A percentile compares a stretch with the other conserved stretches of the same genome.
Evolutionary conservation across 1,284 basidiomycete genomes (phyloP).

Genomic region (Termitomyces sp.): DNA sequence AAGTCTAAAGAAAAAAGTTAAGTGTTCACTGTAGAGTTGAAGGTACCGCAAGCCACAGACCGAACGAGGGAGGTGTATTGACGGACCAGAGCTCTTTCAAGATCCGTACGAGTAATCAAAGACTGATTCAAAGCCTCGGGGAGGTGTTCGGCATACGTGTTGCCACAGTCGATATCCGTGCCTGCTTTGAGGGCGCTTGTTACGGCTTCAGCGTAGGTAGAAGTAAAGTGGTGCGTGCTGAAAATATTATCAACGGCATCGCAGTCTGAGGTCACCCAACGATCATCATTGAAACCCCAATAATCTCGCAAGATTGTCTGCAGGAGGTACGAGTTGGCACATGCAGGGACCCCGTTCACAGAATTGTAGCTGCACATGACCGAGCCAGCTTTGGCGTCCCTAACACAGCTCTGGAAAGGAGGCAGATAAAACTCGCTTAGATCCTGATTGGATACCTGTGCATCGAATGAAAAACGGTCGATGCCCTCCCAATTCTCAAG

Average conservation of each 20-base stretch:
- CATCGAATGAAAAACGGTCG: constrained; percentile 44
- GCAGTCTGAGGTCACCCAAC: constrained; percentile 47
- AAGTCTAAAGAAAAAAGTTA: constrained; percentile 27
- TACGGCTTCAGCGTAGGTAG: constrained; percentile 38
- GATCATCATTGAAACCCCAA: constrained; percentile 44
- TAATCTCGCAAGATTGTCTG: constrained; percentile 46
- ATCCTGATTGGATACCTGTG: constrained; percentile 46
- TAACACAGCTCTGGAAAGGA: constrained; percentile 50
- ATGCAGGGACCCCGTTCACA: constrained; percentile 53
- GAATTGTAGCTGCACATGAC: constrained; percentile 61
- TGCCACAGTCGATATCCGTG: constrained; percentile 52
- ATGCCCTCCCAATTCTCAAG: constrained; percentile 49
- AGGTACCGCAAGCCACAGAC: constrained; percentile 22
- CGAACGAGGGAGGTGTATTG: constrained; percentile 50
- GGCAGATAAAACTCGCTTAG: constrained; percentile 51
- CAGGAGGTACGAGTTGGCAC: constrained; percentile 46
- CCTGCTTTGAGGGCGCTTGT: constrained; percentile 49
- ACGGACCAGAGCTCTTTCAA: constrained; percentile 39
- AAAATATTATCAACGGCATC: constrained; percentile 43
- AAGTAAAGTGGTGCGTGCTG: constrained; percentile 41
- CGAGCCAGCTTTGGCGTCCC: constrained; percentile 51
- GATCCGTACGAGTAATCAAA: constrained; percentile 38
- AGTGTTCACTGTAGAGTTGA: neutral
- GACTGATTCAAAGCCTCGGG: constrained; percentile 42
- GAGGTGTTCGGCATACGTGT: constrained; percentile 39